Base-by-base conservation (phyloP, 495 filamentous ascomycete species). In the Eremomyces bilateralis region DNA sequence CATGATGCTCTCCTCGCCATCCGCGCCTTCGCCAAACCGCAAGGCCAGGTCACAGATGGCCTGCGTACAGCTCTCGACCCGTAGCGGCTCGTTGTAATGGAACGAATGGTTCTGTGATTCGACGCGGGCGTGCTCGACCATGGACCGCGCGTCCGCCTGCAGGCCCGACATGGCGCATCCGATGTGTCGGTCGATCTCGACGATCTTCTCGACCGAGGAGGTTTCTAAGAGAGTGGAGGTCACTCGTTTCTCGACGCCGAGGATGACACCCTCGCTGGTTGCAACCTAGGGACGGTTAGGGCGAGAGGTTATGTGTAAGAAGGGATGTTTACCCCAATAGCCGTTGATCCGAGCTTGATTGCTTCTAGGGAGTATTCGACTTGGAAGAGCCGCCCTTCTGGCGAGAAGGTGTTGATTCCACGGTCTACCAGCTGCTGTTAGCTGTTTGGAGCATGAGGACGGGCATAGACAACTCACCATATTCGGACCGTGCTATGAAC, bases 401-500 rank as follows among this genome's bases (percentile, higher is more conserved):
- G 88, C 45, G 88, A 97, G 76, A 97, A 97, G 69, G 88, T 97
- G 69, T 95, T 97, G 71, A 95, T 93, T 51, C 88, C 90, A 59
- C 90, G 90, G 64, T 97, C 88, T 97, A 46, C 36, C 28, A 49
- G 44, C 31, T 47, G 37, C 40, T 34, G 36, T 39, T 33, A 45
- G 36, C 33, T 29, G 33, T 39, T 46, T 46, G 15, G 12, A 20
- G 16, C 8, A 10, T 35, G 20, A 10, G 4, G 8, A 35, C 37
- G 37, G 38, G 28, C 34, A 39, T 36, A 39, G 27, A 35, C 36
- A 59, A 50, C 71, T 64, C 65, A 92, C 88, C 88, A 63, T 97
- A 97, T 88, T 97, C 88, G 57, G 85, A 94, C 57, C 90, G 77
- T 63, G 88, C 88, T 65, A 97, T 94, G 72, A 97, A 97, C 88